These are phyloP conservation scores for Protostelium mycophagum DNA, from an alignment of 78 protist genomes.

Conservation along the genomic window DNA sequence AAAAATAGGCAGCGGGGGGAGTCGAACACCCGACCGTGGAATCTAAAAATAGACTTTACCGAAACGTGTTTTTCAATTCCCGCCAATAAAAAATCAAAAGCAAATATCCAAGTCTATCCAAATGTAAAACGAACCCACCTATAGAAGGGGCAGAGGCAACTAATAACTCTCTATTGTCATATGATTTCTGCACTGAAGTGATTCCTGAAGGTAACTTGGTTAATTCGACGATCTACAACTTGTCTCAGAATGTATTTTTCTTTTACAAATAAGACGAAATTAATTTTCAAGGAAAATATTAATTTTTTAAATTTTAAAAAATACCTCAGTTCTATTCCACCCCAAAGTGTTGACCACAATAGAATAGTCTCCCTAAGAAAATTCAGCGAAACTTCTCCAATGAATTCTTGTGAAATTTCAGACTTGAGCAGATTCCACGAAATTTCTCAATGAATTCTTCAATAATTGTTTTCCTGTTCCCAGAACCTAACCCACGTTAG, in stretches of 20 bases:
- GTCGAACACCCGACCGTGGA: too few species aligned
- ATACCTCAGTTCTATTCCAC: slow-evolving; percentile 1
- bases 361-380: background rate
- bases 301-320: too few species aligned
- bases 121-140: background rate
- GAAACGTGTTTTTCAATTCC: too few species aligned
- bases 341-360: background rate
- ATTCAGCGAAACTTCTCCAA: background rate
- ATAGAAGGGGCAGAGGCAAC: background rate
- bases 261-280: background rate
- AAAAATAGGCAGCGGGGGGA: too few species aligned
- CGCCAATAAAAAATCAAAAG: too few species aligned
- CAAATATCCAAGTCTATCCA: too few species aligned
- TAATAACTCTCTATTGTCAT: background rate
- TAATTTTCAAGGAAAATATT: too few species aligned
- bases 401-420: too few species aligned
- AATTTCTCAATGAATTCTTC: background rate
- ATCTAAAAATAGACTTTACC: too few species aligned
- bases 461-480: background rate
- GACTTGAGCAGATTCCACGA: background rate
- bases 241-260: too few species aligned
- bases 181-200: background rate
- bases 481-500: background rate
- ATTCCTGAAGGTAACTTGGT: background rate
- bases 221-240: background rate